These are phyloP conservation scores for Trifolium repens DNA, from an alignment of 306 rosid genomes.

Conservation along the genomic window DNA sequence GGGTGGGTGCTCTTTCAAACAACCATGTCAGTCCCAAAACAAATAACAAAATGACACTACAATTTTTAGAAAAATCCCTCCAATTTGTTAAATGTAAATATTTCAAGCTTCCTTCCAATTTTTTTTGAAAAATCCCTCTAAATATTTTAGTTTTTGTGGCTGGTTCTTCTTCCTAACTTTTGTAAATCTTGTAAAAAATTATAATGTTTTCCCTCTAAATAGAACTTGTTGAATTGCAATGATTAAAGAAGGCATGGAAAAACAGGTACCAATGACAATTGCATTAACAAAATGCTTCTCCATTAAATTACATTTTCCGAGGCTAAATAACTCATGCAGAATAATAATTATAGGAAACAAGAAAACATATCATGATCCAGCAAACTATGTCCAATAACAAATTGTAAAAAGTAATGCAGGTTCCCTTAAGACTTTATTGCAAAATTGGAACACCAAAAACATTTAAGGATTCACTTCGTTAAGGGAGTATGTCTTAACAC, in stretches of 20 bases:
- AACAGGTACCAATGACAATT: background rate
- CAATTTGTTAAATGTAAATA: too few species aligned
- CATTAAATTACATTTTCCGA: constrained; percentile 21
- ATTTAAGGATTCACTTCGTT: constrained; percentile 40
- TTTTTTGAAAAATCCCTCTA: too few species aligned
- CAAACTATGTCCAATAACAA: constrained; percentile 20
- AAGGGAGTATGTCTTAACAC: constrained; percentile 56
- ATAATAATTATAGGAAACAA: constrained; percentile 10
- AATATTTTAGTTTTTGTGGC: too few species aligned
- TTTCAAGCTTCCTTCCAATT: too few species aligned
- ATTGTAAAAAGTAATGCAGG: constrained; percentile 15
- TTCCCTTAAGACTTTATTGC: constrained; percentile 3
- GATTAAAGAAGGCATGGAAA: too few species aligned
- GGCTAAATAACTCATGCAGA: constrained; percentile 13
- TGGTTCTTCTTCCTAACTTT: too few species aligned
- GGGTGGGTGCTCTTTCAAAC: background rate
- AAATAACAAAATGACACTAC: background rate
- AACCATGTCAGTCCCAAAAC: background rate
- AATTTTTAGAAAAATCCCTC: too few species aligned
- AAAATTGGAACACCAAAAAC: background rate
- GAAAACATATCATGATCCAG: constrained; percentile 3
- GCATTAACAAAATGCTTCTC: constrained; percentile 22
- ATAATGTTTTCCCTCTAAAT: too few species aligned
- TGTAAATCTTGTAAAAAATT: too few species aligned
- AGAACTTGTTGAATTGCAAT: too few species aligned